A percentile compares a stretch with the other conserved stretches of the same genome.
Evolutionary conservation across 768 basidiomycete species (phyloP).

Genomic region (Polyporus arcularius): DNA sequence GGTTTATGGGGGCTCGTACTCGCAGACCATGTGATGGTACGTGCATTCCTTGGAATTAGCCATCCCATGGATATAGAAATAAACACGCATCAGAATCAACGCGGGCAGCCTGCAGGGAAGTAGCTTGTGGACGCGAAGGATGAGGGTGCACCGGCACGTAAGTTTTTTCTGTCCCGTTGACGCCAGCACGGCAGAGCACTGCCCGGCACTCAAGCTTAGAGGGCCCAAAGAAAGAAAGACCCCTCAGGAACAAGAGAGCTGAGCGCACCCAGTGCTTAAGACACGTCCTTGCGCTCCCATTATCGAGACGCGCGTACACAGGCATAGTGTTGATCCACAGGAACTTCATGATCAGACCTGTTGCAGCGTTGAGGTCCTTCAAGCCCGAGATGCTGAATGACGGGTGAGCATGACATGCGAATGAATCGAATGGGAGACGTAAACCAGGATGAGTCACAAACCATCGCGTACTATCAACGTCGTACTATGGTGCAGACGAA

Average conservation of each 20-base stretch:
- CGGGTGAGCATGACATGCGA: background rate
- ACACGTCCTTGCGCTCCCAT: background rate
- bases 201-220: background rate
- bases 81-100: background rate
- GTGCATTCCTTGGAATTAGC: conserved; percentile 73
- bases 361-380: background rate
- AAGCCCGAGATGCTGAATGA: background rate
- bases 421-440: background rate
- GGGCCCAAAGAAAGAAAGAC: conserved; percentile 1
- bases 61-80: conserved; percentile 58
- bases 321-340: conserved; percentile 7
- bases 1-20: conserved; percentile 53
- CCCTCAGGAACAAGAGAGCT: conserved; percentile 14
- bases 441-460: background rate
- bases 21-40: conserved; percentile 38
- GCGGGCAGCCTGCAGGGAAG: background rate
- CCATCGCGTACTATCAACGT: too few relatives aligned
- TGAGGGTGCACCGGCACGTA: conserved; percentile 3
- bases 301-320: conserved; percentile 11
- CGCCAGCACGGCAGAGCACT: conserved; percentile 6
- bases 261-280: background rate
- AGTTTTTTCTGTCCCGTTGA: conserved; percentile 2
- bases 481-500: too few relatives aligned
- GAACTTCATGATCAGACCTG: conserved; percentile 5
- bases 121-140: too few relatives aligned